phyloP scores from a whole-genome alignment of 345 rosid genomes.

The Citrus inodora region DNA sequence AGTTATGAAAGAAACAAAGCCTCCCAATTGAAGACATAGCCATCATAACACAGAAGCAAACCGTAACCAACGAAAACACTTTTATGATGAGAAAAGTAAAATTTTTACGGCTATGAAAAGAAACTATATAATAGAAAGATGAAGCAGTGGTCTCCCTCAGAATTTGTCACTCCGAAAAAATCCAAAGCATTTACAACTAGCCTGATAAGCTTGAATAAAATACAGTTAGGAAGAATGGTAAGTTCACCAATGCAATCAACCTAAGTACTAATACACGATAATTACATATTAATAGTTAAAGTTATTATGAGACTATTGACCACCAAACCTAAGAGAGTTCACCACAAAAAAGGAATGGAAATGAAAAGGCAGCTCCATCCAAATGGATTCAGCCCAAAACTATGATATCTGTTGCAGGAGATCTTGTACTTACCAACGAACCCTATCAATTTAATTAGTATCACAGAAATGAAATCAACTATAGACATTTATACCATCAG shows the following conservation, averaged over 20 bases:
- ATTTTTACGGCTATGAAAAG: not conserved
- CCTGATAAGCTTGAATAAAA: not conserved
- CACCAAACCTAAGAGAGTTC: not conserved
- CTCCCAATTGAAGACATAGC: not conserved
- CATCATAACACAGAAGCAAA: not conserved
- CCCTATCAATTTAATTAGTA: not conserved
- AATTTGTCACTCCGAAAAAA: not conserved
- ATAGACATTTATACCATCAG: not conserved
- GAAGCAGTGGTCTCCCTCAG: not conserved
- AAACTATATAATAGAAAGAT: not conserved
- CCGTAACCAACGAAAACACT: not conserved
- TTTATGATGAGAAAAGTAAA: not conserved
- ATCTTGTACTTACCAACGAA: not conserved
- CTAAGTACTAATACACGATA: not conserved
- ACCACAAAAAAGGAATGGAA: not conserved
- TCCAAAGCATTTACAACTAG: not conserved
- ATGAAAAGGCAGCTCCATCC: not conserved
- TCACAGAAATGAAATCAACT: not conserved
- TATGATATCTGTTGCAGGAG: not conserved
- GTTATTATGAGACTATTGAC: not conserved
- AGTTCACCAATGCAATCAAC: not conserved
- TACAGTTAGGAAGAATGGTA: not conserved
- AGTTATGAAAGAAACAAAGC: constrained; percentile 1
- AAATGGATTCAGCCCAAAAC: not conserved
- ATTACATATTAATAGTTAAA: not conserved